Evolutionary conservation across 2,329 filamentous ascomycete genomes (phyloP).

Genomic region (Epichloe bromicola): DNA sequence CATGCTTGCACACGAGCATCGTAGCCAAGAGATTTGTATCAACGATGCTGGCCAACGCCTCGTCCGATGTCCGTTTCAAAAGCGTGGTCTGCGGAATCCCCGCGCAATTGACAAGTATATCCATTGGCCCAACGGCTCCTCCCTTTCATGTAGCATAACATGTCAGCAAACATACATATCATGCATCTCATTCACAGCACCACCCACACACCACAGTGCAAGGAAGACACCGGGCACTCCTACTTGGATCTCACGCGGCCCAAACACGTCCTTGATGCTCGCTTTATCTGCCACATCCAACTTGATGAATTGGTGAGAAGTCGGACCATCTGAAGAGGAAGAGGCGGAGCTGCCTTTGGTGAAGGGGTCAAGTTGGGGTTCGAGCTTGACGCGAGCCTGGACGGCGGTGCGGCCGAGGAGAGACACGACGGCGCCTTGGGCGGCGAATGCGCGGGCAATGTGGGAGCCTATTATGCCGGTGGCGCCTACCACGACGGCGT

Average conservation of each 20-base stretch:
- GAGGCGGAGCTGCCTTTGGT: conserved; percentile 8
- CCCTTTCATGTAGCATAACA: background rate
- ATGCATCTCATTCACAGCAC: background rate
- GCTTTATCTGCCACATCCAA: conserved; percentile 19
- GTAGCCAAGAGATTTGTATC: conserved; percentile 58
- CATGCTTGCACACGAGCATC: conserved; percentile 45
- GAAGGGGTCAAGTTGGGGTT: conserved; percentile 16
- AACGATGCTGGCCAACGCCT: conserved; percentile 44
- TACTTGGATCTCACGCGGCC: background rate
- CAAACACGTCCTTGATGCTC: conserved; percentile 20
- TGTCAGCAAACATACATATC: too few relatives aligned
- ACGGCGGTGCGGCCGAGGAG: conserved; percentile 45
- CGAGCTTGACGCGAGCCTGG: conserved; percentile 29
- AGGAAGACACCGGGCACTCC: background rate
- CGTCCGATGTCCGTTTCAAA: conserved; percentile 40
- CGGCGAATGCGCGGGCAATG: conserved; percentile 53
- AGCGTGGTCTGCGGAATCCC: conserved; percentile 56
- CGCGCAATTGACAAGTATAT: conserved; percentile 68
- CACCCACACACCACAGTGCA: background rate
- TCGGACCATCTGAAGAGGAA: conserved; percentile 7
- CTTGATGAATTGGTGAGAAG: conserved; percentile 20
- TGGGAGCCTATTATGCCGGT: conserved; percentile 58
- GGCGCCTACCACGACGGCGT: conserved; percentile 53
- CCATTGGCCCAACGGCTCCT: conserved; percentile 21
- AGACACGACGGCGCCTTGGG: conserved; percentile 44